These are phyloP conservation scores for Venturia nashicola DNA, from an alignment of 2,329 filamentous ascomycete species.

Conservation along the genomic window DNA sequence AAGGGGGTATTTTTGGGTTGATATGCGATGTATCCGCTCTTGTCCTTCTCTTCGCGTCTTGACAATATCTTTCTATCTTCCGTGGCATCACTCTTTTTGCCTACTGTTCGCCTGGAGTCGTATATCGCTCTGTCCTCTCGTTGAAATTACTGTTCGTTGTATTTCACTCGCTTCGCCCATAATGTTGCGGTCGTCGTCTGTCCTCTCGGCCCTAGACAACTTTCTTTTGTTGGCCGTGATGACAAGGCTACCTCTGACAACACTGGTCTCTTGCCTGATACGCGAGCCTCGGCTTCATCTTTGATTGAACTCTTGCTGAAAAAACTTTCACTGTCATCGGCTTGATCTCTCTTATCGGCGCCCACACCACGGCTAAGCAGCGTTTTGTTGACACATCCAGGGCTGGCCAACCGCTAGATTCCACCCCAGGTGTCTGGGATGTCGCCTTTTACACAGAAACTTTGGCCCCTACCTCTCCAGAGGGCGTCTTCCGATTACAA, in stretches of 20 bases:
- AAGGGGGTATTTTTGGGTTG: not conserved
- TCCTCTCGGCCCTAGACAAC: slow-evolving; percentile 38
- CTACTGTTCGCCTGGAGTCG: not conserved
- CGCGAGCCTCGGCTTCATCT: slow-evolving; percentile 26
- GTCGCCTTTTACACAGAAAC: slow-evolving; percentile 8
- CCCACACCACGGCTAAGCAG: slow-evolving; percentile 39
- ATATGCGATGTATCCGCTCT: not conserved
- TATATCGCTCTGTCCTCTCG: slow-evolving; percentile 1
- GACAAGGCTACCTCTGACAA: slow-evolving; percentile 4
- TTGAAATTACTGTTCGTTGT: not conserved
- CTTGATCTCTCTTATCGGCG: slow-evolving; percentile 42
- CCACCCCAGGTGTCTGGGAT: slow-evolving; percentile 14
- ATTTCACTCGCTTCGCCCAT: slow-evolving; percentile 24
- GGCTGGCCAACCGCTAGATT: slow-evolving; percentile 10
- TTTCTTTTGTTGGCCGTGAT: slow-evolving; percentile 25
- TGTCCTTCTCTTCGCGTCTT: not conserved
- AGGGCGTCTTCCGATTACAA: slow-evolving; percentile 6
- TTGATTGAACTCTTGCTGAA: slow-evolving; percentile 33
- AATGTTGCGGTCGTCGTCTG: slow-evolving; percentile 36
- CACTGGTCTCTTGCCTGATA: slow-evolving; percentile 17
- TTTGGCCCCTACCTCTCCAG: not conserved
- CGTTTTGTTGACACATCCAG: slow-evolving; percentile 29
- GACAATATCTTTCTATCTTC: not conserved
- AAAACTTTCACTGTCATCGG: slow-evolving; percentile 40
- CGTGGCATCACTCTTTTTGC: not conserved